Base-by-base conservation (phyloP, 1,284 basidiomycete genomes). In the Moesziomyces sp. region DNA sequence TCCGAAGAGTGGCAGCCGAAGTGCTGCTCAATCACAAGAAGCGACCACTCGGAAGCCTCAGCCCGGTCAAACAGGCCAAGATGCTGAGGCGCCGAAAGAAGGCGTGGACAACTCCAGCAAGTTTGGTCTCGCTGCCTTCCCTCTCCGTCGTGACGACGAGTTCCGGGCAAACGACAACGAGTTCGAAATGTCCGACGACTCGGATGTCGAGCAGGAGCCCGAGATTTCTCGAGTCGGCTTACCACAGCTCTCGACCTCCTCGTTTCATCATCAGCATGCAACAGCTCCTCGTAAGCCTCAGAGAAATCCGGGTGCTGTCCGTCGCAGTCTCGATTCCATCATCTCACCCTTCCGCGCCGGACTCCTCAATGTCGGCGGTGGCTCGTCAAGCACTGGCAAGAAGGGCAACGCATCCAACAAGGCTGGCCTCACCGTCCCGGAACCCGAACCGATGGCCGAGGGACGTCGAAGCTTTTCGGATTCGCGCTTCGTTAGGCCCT, bases 261-360 rank as follows among this genome's bases (percentile, higher is more conserved):
- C 35, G 16, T 58, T 33, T n/a, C 48, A 44, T 23, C 43, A 46
- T 35, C 49, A 30, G 18, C 35, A 44, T 7, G 45, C 26, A 3
- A 13, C 43, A 7, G 30, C 48, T 2, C 13, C 57, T 3, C 28
- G 42, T 4, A 51, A 38, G 28, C 11, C 55, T 4, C 42, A 33
- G 5, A 49, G 60, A 33, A 43, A 52, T n/a, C 60, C 70, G 16
- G 70, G 70, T 28, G 57, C 60, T 7, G 57, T 73, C 13, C 46
- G 70, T 23, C 70, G 70, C 40, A 73, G 70, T 46, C 53, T 73
- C 21, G 70, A 73, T 30, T 73, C 70, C 1, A 56, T 73, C 52
- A 61, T 73, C 40, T 73, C 70, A 9, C 70, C 70, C 6, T 73
- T 73, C 53, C 64, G 70, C 7, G 69, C 69, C 3, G 59, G 69